A percentile compares a stretch with the other conserved stretches of the same genome.
Evolutionary conservation across 805 yeast species (phyloP).

Genomic region (Starmerella apis): DNA sequence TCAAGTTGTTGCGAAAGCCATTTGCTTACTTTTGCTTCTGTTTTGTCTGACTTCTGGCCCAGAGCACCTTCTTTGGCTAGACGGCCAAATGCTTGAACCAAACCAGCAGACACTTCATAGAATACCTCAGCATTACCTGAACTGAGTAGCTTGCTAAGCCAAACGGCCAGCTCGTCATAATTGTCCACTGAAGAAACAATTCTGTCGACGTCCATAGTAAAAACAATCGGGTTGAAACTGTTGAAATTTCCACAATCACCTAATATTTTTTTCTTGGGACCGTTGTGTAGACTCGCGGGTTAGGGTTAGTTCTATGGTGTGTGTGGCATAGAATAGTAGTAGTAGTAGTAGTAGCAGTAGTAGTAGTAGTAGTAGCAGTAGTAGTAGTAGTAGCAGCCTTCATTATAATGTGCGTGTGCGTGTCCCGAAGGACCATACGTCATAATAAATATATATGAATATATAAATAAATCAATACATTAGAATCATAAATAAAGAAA

Average conservation of each 20-base stretch:
- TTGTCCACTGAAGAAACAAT: conserved; percentile 26
- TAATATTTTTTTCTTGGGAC: background rate
- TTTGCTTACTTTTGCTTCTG: conserved; percentile 47
- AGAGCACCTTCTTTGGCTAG: conserved; percentile 39
- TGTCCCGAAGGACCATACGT: background rate
- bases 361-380: too few relatives aligned
- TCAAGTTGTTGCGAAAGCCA: conserved; percentile 23
- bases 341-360: too few relatives aligned
- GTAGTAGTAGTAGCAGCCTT: background rate
- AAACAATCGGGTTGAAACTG: background rate
- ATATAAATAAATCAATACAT: background rate
- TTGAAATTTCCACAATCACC: background rate
- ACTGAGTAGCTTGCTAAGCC: conserved; percentile 36
- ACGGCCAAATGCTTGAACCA: conserved; percentile 42
- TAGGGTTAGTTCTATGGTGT: too few relatives aligned
- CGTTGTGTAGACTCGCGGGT: too few relatives aligned
- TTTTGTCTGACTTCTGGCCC: conserved; percentile 41
- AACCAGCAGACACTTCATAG: conserved; percentile 28
- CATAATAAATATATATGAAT: too few relatives aligned
- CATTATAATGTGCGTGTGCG: too few relatives aligned
- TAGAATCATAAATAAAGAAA: background rate
- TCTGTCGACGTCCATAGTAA: conserved; percentile 17
- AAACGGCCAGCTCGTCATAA: conserved; percentile 45
- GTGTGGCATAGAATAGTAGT: too few relatives aligned
- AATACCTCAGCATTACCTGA: conserved; percentile 23